phyloP scores from a whole-genome alignment of 768 basidiomycete species.

The Boletus sp. region DNA sequence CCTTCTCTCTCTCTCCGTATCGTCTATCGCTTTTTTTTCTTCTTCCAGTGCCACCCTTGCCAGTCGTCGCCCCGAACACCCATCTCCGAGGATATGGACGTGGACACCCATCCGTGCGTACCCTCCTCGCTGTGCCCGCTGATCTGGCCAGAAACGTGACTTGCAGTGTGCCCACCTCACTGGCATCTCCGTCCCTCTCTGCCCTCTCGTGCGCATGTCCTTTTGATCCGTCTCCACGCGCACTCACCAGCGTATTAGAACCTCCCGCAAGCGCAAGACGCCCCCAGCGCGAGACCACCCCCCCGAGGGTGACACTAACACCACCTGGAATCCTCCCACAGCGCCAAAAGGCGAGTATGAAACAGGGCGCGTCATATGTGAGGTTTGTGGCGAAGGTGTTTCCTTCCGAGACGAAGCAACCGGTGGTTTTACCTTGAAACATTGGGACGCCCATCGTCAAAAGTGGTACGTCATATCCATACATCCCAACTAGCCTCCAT shows the following conservation, averaged over 20 bases:
- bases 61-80: constrained; percentile 1
- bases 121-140: neutral
- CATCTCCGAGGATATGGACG: constrained; percentile 20
- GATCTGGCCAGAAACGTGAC: constrained; percentile 17
- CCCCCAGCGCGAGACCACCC: constrained; percentile 26
- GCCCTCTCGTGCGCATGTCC: constrained; percentile 20
- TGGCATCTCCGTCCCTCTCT: constrained; percentile 15
- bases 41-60: constrained; percentile 1
- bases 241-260: constrained; percentile 21
- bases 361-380: constrained; percentile 62
- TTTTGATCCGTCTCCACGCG: constrained; percentile 17
- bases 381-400: constrained; percentile 56
- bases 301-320: constrained; percentile 11
- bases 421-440: constrained; percentile 61
- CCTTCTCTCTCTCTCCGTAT: constrained; percentile 20
- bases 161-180: constrained; percentile 10
- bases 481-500: neutral
- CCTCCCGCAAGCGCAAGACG: constrained; percentile 40
- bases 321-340: constrained; percentile 8
- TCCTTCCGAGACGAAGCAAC: constrained; percentile 64
- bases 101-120: constrained; percentile 18
- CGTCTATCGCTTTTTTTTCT: constrained; percentile 9
- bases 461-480: constrained; percentile 46
- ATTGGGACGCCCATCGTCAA: constrained; percentile 66
- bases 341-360: constrained; percentile 53